Evolutionary conservation across 352 stramenopile genomes (phyloP), one percentile per base, ranked within the genome.

Genomic region (Globisporangium uncinulatum): DNA sequence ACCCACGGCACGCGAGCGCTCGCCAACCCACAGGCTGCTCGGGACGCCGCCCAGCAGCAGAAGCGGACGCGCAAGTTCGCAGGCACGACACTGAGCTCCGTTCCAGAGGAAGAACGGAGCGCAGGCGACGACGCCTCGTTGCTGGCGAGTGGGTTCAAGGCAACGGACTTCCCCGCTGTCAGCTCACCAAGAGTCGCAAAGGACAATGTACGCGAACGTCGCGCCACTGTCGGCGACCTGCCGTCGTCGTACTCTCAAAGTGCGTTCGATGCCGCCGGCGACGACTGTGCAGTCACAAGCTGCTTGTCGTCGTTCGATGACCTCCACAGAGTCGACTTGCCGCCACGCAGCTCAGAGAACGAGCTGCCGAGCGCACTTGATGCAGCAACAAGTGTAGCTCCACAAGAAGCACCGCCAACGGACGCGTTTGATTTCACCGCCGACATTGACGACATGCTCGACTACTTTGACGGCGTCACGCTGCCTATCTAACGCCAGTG

Each of bases 381-480:
- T 2, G 21, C 8, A 10, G 20, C 7, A 13, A 29, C 13, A 9
- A 41, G 21, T n/a, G 19, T 17, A 0, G n/a, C 54, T 14, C 11
- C 24, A 3, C 24, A 19, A 14, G 15, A 10, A 41, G 34, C 36
- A 9, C 15, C 20, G n/a, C 1, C 51, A 0, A 4, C 21, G 2
- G 42, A 47, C 17, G 42, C 17, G 29, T 46, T 57, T 7, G 51
- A 58, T 17, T 37, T 17, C 2, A 74, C 49, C 36, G 58, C 54
- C 51, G 73, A 84, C 44, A 86, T 90, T 42, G 80, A 88, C 69
- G 76, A 86, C 44, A 75, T 91, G 69, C 68, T 87, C 46, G 81
- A 89, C 58, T 91, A 86, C 66, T 89, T 89, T 65, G 74, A 89
- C 60, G 68, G 67, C 52, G 68, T 91, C 17, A 79, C 68, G 1